A percentile compares a stretch with the other conserved stretches of the same genome.
phyloP scores from a whole-genome alignment of 257 asterid species.

The Galeopsis tetrahit region DNA sequence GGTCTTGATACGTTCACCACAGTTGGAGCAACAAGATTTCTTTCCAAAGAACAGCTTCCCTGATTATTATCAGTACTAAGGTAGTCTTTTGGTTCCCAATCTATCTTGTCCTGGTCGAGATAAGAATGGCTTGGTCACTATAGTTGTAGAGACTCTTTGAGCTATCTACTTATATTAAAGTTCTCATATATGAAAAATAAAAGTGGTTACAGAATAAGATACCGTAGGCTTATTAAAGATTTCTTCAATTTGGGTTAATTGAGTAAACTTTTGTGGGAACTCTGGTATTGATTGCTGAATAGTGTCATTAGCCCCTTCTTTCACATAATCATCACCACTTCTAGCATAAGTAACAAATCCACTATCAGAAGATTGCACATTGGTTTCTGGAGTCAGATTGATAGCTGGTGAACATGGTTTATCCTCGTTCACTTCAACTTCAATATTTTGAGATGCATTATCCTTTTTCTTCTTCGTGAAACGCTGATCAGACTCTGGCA shows the following conservation, averaged over 20 bases:
- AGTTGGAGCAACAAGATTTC: conserved; percentile 52
- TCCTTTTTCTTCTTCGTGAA: conserved; percentile 49
- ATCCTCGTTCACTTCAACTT: conserved; percentile 42
- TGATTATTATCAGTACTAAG: conserved; percentile 34
- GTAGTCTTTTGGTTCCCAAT: conserved; percentile 34
- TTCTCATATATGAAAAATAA: background rate
- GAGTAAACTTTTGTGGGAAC: conserved; percentile 30
- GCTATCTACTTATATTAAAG: background rate
- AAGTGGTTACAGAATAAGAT: conserved; percentile 21
- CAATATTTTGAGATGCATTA: conserved; percentile 34
- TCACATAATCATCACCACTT: conserved; percentile 34
- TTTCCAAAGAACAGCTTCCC: conserved; percentile 30
- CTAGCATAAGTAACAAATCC: conserved; percentile 32
- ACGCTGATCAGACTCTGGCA: conserved; percentile 54
- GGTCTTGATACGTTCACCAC: conserved; percentile 82
- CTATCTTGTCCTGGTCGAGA: conserved; percentile 47
- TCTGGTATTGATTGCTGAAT: conserved; percentile 36
- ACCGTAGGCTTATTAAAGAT: conserved; percentile 43
- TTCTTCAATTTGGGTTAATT: conserved; percentile 37
- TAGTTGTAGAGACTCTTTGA: background rate
- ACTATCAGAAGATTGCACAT: conserved; percentile 34
- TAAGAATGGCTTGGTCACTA: conserved; percentile 20
- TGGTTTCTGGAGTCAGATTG: conserved; percentile 14
- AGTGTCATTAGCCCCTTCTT: conserved; percentile 38
- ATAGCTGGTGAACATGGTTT: conserved; percentile 29